Base-by-base conservation (phyloP, 345 rosid genomes). In the Excoecaria agallocha region DNA sequence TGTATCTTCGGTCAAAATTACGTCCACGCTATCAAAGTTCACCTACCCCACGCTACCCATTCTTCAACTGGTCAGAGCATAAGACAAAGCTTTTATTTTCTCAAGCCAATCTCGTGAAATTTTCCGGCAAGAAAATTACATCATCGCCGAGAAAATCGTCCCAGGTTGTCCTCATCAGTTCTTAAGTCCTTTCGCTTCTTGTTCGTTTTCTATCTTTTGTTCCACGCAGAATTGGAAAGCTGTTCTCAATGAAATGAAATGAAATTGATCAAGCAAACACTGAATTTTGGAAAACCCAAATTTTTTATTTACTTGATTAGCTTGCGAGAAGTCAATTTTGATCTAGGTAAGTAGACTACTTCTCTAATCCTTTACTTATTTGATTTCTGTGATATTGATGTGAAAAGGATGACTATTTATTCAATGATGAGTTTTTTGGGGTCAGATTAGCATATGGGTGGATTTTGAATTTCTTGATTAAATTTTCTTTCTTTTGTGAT, bases 71-170 rank as follows among this genome's bases (percentile, higher is more conserved):
- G 13, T 43, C 49, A 22, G 17, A 3, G 17, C 3, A 15, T 41
- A 24, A 57, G 45, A 59, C 66, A 45, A 45, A 50, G 8, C 38
- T 30, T 72, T 19, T 22, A 73, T 37, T 63, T 22, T 22, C 4
- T 7, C 58, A 35, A 68, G 55, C 22, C 8, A 45, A 5, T 58
- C 35, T 51, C 62, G 69, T 63, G 76, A 73, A 61, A 62, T 12
- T 62, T n/a, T 72, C 24, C 55, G 22, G 48, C 22, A 19, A 39
- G 60, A n/a, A 55, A 39, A n/a, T 20, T 55, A 30, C 58, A 59
- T 52, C 25, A 58, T 71, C 12, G 12, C 35, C 19, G 25, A 24
- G 41, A 25, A 71, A 55, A 11, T 2, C 48, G 15, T 22, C 25
- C 13, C 5, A 2, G 24, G 8, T 12, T 50, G 5, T 8, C 19